Evolutionary conservation across 2,329 filamentous ascomycete species (phyloP), one percentile per base, ranked within the genome.

Genomic region (Drechslerella stenobrocha): DNA sequence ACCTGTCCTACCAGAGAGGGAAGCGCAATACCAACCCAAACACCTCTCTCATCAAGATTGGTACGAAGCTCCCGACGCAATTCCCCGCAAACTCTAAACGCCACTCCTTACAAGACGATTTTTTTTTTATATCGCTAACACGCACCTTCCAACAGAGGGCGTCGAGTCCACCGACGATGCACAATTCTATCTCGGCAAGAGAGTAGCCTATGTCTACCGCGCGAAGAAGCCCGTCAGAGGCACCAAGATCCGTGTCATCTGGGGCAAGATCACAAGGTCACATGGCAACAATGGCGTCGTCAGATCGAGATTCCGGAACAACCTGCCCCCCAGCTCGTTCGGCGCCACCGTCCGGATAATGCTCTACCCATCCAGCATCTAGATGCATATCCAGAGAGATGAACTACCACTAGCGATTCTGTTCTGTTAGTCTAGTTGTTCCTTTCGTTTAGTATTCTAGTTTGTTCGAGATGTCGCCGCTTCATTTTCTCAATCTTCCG

Each of bases 261-360:
- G 91, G 90, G 92, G 92, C 83, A 96, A 96, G 84, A 87, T 97
- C 79, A 95, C 90, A 79, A 84, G 90, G 78, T 87, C 90, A 79
- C 92, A 97, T 82, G 92, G 93, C 80, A 97, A 96, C 88, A 95
- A 89, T 75, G 93, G 93, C 77, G 89, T 96, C 77, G 93, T 98
- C 79, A 88, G 93, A 79, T 92, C 91, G 81, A 92, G 95, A 82
- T 98, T 98, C 87, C 83, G 87, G 80, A 84, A 85, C 82, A 96
- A 96, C 80, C 90, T 98, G 75, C 93, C 93, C 78, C 86, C 93
- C 76, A 91, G 91, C 84, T 90, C 89, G 78, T 96, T 97, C 84
- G 90, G 91, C 81, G 90, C 90, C 79, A 91, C 89, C 76, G 88
- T 95, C 82, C 87, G 91, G 81, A 85, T 96, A 81, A 96, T 96